Evolutionary conservation across 2,329 filamentous ascomycete species (phyloP), one percentile per base, ranked within the genome.

Genomic region (Hypomyces perniciosus): DNA sequence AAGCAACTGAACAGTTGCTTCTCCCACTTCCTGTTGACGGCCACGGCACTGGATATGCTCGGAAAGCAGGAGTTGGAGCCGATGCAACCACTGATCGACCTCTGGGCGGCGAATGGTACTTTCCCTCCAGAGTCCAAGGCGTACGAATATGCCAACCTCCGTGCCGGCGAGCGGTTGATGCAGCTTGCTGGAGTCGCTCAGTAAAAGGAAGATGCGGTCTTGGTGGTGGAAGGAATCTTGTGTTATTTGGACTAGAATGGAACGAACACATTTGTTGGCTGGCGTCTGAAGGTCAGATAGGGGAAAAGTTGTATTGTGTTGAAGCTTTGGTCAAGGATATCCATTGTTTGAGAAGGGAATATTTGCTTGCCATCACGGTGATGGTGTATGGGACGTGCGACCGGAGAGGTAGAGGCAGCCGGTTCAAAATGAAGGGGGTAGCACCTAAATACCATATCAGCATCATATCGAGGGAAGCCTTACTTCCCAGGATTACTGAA

Each of bases 31-130:
- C 79, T 91, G 56, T 79, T 89, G 26, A 89, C 88, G 4, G 86
- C 86, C 41, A 90, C 87, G 49, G 86, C 87, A 44, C 81, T 90
- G 58, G 86, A 88, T 61, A 85, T 97, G 73, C 80, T 97, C 55
- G 86, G 86, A 59, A 89, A 90, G 53, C 86, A 90, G 63, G 92
- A 96, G 70, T 80, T 95, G 61, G 91, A 96, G 76, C 92, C 92
- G 26, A 96, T 97, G 90, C 89, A 95, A 73, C 90, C 89, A 28
- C 72, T 97, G 59, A 88, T 97, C 59, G 90, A 96, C 62, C 79
- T 96, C 44, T 96, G 91, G 86, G 84, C 90, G 28, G 85, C 85
- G 56, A 92, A 92, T 64, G 90, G 91, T 53, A 88, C 91, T 28
- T 87, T 97, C 60, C 90, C 90, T 2, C 81, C 83, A 9, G 86